These are phyloP conservation scores for Helichrysum umbraculigerum DNA, from an alignment of 129 eudicot species.

Conservation along the genomic window DNA sequence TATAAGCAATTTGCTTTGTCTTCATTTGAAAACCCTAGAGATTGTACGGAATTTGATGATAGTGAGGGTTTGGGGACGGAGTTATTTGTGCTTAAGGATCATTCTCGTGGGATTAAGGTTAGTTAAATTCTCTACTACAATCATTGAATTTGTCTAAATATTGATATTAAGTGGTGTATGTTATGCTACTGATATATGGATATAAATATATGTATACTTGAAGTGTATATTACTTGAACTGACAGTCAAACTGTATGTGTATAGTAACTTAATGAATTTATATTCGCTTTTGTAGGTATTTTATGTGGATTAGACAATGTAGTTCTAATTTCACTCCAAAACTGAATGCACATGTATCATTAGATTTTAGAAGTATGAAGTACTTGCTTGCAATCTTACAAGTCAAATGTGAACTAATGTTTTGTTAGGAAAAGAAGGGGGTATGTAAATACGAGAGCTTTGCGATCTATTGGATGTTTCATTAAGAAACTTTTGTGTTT, in stretches of 20 bases:
- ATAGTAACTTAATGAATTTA: background rate
- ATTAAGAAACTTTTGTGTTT: background rate
- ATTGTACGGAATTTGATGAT: conserved; percentile 43
- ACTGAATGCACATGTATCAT: background rate
- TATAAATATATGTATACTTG: background rate
- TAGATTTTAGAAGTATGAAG: background rate
- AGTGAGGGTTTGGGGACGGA: conserved; percentile 6
- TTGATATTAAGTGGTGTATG: background rate
- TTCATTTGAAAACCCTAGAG: conserved; percentile 64
- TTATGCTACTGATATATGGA: background rate
- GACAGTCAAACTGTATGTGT: background rate
- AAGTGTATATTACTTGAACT: conserved; percentile 7
- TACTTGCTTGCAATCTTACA: background rate
- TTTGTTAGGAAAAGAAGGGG: background rate
- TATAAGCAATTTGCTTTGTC: conserved; percentile 71
- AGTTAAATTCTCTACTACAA: background rate
- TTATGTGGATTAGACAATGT: background rate
- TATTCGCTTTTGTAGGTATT: background rate
- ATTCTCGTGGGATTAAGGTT: conserved; percentile 24
- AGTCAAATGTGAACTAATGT: background rate
- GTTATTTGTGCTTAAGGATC: conserved; percentile 25
- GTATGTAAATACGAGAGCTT: background rate
- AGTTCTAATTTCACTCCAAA: background rate
- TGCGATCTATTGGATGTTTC: background rate
- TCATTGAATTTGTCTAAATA: background rate